Evolutionary conservation across 805 yeast species (phyloP), one percentile per base, ranked within the genome.

Genomic region (Debaryomyces hansenii): DNA sequence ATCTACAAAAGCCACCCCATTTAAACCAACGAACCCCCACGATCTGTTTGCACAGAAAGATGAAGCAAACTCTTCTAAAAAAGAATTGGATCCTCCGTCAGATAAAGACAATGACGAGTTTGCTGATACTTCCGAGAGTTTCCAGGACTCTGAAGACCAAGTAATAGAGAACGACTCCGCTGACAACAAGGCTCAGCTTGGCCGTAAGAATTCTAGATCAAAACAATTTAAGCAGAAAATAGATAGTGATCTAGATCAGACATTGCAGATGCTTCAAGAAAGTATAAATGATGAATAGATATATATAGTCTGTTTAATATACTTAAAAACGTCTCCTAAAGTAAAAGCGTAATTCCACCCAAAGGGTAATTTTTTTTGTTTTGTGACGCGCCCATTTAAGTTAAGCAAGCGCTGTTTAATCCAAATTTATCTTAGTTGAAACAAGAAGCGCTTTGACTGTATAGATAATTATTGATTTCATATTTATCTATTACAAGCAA

Each of bases 221-320:
- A 70, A 69, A 54, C 62, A 61, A 50, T 69, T 70, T 50, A 58
- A 64, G 41, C 50, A 56, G 38, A 66, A 67, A 45, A 54, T 72
- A 41, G 60, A 68, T 50, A 60, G 50, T 36, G 72, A 63, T 29
- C 51, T 72, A 42, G 69, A 71, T 40, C 59, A 60, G 43, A 72
- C 77, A 4, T 49, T 72, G 41, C 64, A 64, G 42, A 69, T 72
- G 73, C 55, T 72, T 33, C 57, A 69, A 50, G 74, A 71, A 48
- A 69, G 68, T 42, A 54, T 69, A 11, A 63, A 61, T 12, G 63
- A 59, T 32, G 34, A 35, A 12, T 39, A 39, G 34, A 16, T 27
- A 7, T n/a, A 11, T 31, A 31, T 24, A 24, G 27, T 24, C 27
- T 24, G 18, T 16, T 24, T 24, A 24, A 24, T 24, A 24, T 24